Base-by-base conservation (phyloP, 192 early-diverging fungal species). In the Pilaira anomala region DNA sequence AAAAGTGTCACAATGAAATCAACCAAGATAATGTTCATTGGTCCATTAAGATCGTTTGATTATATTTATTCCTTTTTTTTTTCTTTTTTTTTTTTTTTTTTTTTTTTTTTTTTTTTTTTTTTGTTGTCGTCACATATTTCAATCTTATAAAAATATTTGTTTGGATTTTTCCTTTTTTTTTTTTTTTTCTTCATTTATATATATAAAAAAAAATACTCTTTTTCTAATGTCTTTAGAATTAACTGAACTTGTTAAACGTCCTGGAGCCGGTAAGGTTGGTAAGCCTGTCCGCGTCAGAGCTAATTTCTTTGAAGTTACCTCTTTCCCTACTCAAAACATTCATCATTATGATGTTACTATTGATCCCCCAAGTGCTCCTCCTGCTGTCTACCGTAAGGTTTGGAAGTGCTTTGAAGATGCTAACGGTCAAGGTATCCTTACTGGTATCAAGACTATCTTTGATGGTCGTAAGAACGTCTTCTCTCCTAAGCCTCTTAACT, bases 341-440 rank as follows among this genome's bases (percentile, higher is more conserved):
- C 81, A 89, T 71, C 96, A 97, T 62, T 98, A 96, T 76, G 91
- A 94, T 74, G 78, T 98, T 12, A 80, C 78, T 0, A 87, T 97
- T 26, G 73, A 71, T 1, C 91, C 92, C 7, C 85, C 46, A 36
- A 29, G 21, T 24, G 40, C 44, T 16, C 92, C 93, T 12, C 85
- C 88, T 2, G 80, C 84, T 3, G 86, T 94, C 36, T 87, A 89
- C 66, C 63, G 90, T 7, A 72, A 82, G 11, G 70, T 94, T 50
- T 92, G 83, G 73, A 78, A 88, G 58, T 56, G 81, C n/a, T 86
- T 89, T 75, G 82, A 85, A 53, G 68, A 71, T 5, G 30, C 73
- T 14, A 63, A 82, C 60, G 69, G 79, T 3, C 72, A 74, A 18
- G 78, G 78, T 22, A 80, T 76, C 6, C 78, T 94, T 7, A 74